Evolutionary conservation across 2,329 filamentous ascomycete species (phyloP), one percentile per base, ranked within the genome.

Genomic region (Phoma sp.): DNA sequence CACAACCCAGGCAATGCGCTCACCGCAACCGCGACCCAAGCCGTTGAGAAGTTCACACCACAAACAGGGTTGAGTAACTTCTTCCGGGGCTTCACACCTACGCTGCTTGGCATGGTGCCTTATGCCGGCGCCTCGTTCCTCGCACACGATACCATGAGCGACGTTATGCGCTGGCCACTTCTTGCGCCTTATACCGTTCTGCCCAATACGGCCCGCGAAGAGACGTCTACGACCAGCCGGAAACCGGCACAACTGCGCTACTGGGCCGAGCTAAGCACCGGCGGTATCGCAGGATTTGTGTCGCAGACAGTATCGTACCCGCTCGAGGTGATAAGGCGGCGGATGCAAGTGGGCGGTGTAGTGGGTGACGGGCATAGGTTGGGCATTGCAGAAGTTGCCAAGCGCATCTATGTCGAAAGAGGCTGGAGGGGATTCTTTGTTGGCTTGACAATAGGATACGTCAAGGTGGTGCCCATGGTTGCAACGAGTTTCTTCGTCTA

Each of bases 61-160:
- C 81, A 80, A 21, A 83, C 82, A 10, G 93, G 93, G 4, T 73
- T 98, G 1, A 77, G 86, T 50, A 99, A 99, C 75, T 99, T 99
- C 74, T 99, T 97, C 77, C 87, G 95, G 42, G 95, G 95, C 42
- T 99, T 99, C 74, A 86, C 87, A 0, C 91, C 93, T 0, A 98
- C 95, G 0, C 76, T 99, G 5, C 81, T 96, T 56, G 95, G 95
- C 65, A 99, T 99, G 93, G 80, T 99, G 1, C 95, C 95, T 0
- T 99, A 99, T 70, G 95, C 95, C 1, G 95, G 95, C 66, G 88
- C 96, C 69, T 96, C 92, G 1, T 99, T 99, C 77, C 83, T 99
- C 33, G 96, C 92, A 0, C 95, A 99, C 77, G 95, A 99, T 74
- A 92, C 91, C 4, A 86, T 89, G 33, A 91, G 91, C 56, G 95